Base-by-base conservation (phyloP, 176 grass and related monocot genomes). In the Metroxylon sagu region DNA sequence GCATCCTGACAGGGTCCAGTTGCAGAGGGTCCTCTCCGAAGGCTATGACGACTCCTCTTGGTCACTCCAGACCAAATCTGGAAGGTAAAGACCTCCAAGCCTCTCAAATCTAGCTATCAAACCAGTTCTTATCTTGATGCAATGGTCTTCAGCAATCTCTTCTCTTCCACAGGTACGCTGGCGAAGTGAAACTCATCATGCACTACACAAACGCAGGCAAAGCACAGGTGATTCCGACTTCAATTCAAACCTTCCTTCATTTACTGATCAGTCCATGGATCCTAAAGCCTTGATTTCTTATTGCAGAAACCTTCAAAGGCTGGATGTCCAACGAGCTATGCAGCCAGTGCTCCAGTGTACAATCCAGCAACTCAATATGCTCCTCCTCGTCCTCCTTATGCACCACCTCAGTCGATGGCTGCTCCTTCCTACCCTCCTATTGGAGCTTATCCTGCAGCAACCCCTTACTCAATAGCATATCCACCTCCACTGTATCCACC, bases 111-210 rank as follows among this genome's bases (percentile, higher is more conserved):
- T 27, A 51, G 16, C 5, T 12, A 35, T 43, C 28, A 59, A 14
- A 2, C 58, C 17, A 39, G 39, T 29, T 61, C 59, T 8, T 43
- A 7, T 43, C 35, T 43, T 43, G 35, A 14, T 61, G 14, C n/a
- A 26, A 1, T 23, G 21, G 21, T 23, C 21, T 23, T 23, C 21
- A 23, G 1, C 21, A 16, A 17, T 17, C 50, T 15, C 14, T 19
- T 15, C 14, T 19, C 5, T 21, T 50, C 21, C 19, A 26, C 39
- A 65, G 62, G 48, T 50, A 65, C 15, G 35, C 48, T 27, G 62
- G 48, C 12, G 60, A 65, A 5, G 39, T 65, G 26, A 65, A 65
- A 17, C 62, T 65, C 39, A 65, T 65, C 62, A 50, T 65, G 62
- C 23, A 65, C 26, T 52, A 26, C 12, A 10, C 19, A 12, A 51